Evolutionary conservation across 2,329 filamentous ascomycete genomes (phyloP).

Genomic region (Xylaria sp.): DNA sequence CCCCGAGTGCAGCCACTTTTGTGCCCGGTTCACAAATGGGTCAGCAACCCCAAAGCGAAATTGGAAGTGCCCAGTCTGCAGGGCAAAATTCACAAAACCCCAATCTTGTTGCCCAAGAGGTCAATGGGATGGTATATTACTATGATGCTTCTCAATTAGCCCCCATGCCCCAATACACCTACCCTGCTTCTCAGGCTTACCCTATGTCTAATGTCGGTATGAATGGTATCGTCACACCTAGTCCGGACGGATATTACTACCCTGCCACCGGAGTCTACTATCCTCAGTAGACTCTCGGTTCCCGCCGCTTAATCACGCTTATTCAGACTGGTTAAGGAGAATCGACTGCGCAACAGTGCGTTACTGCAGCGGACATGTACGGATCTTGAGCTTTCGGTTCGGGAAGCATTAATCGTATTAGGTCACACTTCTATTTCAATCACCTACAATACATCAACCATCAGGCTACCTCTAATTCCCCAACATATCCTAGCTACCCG

Average conservation of each 20-base stretch:
- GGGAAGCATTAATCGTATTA: constrained; percentile 3
- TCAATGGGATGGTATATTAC: constrained; percentile 96
- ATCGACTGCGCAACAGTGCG: background rate
- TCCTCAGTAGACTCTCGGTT: constrained; percentile 53
- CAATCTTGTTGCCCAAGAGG: constrained; percentile 77
- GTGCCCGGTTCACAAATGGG: constrained; percentile 55
- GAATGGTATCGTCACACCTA: constrained; percentile 79
- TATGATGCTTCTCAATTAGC: constrained; percentile 79
- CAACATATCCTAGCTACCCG: constrained; percentile 1
- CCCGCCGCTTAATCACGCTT: background rate
- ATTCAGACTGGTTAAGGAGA: background rate
- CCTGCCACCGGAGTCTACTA: constrained; percentile 63
- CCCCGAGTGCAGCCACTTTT: constrained; percentile 58
- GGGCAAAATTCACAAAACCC: constrained; percentile 61
- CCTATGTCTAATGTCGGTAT: constrained; percentile 63
- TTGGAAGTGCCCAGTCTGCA: constrained; percentile 42
- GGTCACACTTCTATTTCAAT: constrained; percentile 7
- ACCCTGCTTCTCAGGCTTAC: constrained; percentile 59
- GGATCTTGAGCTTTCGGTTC: background rate
- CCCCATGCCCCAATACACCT: constrained; percentile 53
- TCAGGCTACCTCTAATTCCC: constrained; percentile 4
- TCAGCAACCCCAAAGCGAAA: constrained; percentile 50
- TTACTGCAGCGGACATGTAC: constrained; percentile 1
- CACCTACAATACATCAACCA: constrained; percentile 9
- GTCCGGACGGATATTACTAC: constrained; percentile 73